A percentile compares a stretch with the other conserved stretches of the same genome.
Evolutionary conservation across 805 yeast species (phyloP).

Genomic region (Ogataea populi-albae): DNA sequence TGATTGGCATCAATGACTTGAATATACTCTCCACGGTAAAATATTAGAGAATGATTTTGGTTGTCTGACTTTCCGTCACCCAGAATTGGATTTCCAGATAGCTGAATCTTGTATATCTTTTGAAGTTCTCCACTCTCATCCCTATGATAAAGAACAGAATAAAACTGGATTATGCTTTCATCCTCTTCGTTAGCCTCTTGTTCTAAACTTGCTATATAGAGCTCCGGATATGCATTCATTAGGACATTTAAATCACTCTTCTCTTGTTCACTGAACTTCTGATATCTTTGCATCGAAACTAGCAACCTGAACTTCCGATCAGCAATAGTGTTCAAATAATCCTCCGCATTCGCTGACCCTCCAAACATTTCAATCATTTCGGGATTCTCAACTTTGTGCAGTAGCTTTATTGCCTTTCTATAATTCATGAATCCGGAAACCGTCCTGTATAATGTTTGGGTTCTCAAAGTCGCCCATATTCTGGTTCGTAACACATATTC

Average conservation of each 20-base stretch:
- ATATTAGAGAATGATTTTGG: conserved; percentile 83
- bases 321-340: conserved; percentile 71
- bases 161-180: conserved; percentile 37
- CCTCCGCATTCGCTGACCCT: conserved; percentile 45
- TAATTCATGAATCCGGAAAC: conserved; percentile 83
- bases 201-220: conserved; percentile 54
- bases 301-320: conserved; percentile 75
- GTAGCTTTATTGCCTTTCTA: conserved; percentile 63
- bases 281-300: conserved; percentile 84
- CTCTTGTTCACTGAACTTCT: conserved; percentile 63
- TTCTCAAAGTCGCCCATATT: conserved; percentile 82
- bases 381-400: conserved; percentile 66
- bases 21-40: conserved; percentile 89
- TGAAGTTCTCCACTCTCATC: conserved; percentile 46
- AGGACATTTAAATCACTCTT: conserved; percentile 63
- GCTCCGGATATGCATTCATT: conserved; percentile 69
- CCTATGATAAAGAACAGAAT: conserved; percentile 65
- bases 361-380: conserved; percentile 43
- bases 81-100: conserved; percentile 90
- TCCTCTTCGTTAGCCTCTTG: conserved; percentile 44
- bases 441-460: conserved; percentile 82
- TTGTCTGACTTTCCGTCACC: conserved; percentile 98
- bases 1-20: conserved; percentile 96
- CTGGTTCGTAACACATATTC: conserved; percentile 68
- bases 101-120: conserved; percentile 59